A percentile compares a stretch with the other conserved stretches of the same genome.
These are phyloP conservation scores for Polygonum aviculare DNA, from an alignment of 148 eudicot species.

Conservation along the genomic window DNA sequence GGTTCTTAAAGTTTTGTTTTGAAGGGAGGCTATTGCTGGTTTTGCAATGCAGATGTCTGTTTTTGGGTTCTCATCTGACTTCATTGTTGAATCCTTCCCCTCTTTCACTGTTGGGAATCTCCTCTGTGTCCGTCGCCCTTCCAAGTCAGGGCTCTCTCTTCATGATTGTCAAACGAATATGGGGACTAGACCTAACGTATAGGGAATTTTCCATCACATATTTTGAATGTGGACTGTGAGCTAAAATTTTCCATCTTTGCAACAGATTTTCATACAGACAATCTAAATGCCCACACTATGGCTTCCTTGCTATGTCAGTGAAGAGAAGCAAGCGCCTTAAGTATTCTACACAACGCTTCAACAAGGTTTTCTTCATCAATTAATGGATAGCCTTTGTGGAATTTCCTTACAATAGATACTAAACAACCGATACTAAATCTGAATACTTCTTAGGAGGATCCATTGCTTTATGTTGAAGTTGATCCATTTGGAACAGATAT, in stretches of 20 bases:
- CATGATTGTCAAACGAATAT: neutral
- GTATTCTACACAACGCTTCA: constrained; percentile 5
- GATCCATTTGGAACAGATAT: constrained; percentile 69
- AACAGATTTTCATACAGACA: neutral
- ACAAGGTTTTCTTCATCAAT: neutral
- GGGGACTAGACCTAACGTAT: neutral
- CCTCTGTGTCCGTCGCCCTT: neutral
- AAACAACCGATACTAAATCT: neutral
- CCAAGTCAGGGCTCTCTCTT: neutral
- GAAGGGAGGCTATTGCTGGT: neutral
- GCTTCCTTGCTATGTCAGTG: neutral
- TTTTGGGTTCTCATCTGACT: neutral
- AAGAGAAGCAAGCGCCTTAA: constrained; percentile 11
- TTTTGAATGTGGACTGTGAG: neutral
- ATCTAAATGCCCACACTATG: neutral
- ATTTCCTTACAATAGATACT: neutral
- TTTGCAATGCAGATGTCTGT: neutral
- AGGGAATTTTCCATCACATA: neutral
- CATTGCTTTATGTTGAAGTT: constrained; percentile 59
- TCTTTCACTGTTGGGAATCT: neutral
- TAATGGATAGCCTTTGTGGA: neutral
- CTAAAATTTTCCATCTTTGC: neutral
- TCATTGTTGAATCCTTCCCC: neutral
- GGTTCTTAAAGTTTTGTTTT: too few relatives aligned
- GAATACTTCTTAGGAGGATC: constrained; percentile 41